Conservation (phyloP, 2,329 filamentous ascomycete species). For the Xylaria sp. region DNA sequence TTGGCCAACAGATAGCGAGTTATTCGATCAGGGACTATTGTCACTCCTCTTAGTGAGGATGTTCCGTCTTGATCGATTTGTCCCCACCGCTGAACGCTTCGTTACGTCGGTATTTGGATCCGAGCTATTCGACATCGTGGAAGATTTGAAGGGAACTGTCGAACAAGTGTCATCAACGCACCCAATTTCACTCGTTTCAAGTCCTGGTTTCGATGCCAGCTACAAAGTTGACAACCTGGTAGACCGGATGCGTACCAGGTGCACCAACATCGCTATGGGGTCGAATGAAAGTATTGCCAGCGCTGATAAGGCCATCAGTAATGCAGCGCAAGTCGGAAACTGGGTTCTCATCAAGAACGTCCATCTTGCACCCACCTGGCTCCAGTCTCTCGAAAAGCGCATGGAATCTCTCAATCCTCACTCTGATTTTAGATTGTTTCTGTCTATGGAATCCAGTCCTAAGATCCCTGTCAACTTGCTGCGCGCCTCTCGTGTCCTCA, state of each 20-base stretch:
- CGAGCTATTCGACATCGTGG: conserved; percentile 82
- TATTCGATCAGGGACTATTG: conserved; percentile 79
- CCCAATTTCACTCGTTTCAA: conserved; percentile 92
- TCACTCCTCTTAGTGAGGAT: conserved; percentile 93
- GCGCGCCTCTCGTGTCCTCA: conserved; percentile 90
- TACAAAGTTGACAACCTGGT: conserved; percentile 99
- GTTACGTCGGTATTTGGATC: conserved; percentile 86
- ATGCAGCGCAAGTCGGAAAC: conserved; percentile 88
- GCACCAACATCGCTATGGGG: conserved; percentile 98
- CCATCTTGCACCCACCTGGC: conserved; percentile 93
- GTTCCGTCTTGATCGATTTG: conserved; percentile 94
- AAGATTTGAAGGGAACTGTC: conserved; percentile 87
- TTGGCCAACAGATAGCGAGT: conserved; percentile 73
- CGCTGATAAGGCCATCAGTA: conserved; percentile 94
- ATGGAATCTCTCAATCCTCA: conserved; percentile 96
- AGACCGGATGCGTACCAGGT: conserved; percentile 81
- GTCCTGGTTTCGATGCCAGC: conserved; percentile 95
- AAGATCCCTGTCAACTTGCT: conserved; percentile 98
- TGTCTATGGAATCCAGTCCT: conserved; percentile 96
- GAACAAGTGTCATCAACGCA: conserved; percentile 84
- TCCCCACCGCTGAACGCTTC: conserved; percentile 92
- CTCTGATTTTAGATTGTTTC: conserved; percentile 90
- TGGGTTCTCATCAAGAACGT: conserved; percentile 99
- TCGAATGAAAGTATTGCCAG: conserved; percentile 93
- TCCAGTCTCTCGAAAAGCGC: conserved; percentile 96